phyloP scores from a whole-genome alignment of 202 grass and related monocot species.

The Carex arenaria region DNA sequence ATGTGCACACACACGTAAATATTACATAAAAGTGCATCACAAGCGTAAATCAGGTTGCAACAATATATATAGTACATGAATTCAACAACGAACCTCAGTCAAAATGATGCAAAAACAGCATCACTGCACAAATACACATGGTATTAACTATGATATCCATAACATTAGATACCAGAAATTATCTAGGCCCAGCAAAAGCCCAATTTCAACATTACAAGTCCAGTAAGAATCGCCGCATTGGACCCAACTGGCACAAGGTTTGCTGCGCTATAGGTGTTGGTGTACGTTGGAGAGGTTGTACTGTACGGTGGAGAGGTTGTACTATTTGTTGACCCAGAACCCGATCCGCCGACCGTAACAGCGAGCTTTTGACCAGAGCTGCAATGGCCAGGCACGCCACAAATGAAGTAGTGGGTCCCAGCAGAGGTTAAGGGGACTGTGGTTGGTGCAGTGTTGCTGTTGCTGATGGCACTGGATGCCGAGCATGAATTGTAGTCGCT shows the following conservation, averaged over 20 bases:
- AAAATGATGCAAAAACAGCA: neutral
- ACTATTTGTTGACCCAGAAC: neutral
- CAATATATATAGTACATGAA: neutral
- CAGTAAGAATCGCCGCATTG: slow-evolving; percentile 14
- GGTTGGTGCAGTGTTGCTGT: slow-evolving; percentile 39
- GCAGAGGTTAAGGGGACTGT: slow-evolving; percentile 46
- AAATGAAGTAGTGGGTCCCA: slow-evolving; percentile 80
- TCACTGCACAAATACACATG: neutral
- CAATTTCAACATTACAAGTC: slow-evolving; percentile 25
- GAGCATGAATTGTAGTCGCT: slow-evolving; percentile 76
- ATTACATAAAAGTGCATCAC: neutral
- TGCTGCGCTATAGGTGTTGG: slow-evolving; percentile 19
- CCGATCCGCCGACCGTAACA: slow-evolving; percentile 29
- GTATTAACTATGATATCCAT: neutral
- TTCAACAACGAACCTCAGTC: neutral
- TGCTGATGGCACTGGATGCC: slow-evolving; percentile 54
- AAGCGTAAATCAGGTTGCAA: neutral
- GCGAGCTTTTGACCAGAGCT: slow-evolving; percentile 65
- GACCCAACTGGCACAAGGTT: slow-evolving; percentile 25
- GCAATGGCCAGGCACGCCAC: slow-evolving; percentile 64
- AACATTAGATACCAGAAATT: neutral
- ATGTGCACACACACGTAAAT: neutral
- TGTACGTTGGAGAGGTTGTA: slow-evolving; percentile 7
- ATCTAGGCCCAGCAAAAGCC: slow-evolving; percentile 32
- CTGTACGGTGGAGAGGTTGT: slow-evolving; percentile 1